Evolutionary conservation across 495 filamentous ascomycete genomes (phyloP).

Genomic region (Neurospora sp.): DNA sequence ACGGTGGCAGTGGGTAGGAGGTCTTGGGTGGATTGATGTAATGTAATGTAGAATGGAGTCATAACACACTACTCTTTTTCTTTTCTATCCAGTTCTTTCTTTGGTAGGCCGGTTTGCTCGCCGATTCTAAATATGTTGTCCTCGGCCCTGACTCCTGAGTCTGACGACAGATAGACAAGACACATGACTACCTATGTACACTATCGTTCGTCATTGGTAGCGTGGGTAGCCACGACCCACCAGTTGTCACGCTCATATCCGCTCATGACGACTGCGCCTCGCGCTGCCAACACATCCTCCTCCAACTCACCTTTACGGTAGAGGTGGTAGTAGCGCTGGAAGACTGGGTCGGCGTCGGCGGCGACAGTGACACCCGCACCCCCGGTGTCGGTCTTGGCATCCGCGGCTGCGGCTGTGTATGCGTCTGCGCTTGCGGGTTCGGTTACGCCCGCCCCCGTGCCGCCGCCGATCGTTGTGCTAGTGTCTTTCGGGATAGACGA

Average conservation of each 20-base stretch:
- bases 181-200: conserved; percentile 5
- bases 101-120: background rate
- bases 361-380: background rate
- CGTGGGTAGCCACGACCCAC: conserved; percentile 56
- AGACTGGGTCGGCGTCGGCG: conserved; percentile 41
- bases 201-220: background rate
- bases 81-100: background rate
- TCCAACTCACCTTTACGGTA: conserved; percentile 84
- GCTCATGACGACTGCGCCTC: conserved; percentile 63
- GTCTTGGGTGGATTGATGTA: background rate
- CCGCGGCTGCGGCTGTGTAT: background rate
- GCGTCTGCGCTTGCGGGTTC: background rate
- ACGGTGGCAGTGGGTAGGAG: background rate
- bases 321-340: conserved; percentile 90
- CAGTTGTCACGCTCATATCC: conserved; percentile 98
- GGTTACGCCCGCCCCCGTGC: background rate
- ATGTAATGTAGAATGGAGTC: background rate
- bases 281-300: conserved; percentile 62
- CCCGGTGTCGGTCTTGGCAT: background rate
- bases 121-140: background rate
- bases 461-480: background rate
- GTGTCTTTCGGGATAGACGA: conserved; percentile 1
- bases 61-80: background rate
- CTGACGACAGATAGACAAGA: background rate
- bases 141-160: background rate